Evolutionary conservation across 495 filamentous ascomycete species (phyloP).

Genomic region (Parmelia sp.): DNA sequence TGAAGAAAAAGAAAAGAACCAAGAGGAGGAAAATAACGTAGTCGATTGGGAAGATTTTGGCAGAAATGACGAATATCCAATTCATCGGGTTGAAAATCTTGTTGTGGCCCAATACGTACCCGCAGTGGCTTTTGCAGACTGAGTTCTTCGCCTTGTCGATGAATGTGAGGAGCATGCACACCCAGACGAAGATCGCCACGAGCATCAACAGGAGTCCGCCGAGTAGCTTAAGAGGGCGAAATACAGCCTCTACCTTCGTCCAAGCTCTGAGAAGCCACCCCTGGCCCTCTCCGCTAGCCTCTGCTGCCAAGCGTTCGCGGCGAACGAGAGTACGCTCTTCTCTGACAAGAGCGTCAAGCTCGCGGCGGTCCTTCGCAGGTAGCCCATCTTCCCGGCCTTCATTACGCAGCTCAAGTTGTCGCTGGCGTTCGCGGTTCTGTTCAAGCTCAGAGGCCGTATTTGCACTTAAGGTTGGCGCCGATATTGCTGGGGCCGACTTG

Average conservation of each 20-base stretch:
- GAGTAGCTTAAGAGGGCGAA: constrained; percentile 78
- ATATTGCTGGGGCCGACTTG: constrained; percentile 78
- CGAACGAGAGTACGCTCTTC: constrained; percentile 90
- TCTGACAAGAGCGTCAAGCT: constrained; percentile 76
- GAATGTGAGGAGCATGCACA: constrained; percentile 88
- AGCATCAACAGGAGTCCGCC: constrained; percentile 72
- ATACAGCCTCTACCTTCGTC: constrained; percentile 68
- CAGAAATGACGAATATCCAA: constrained; percentile 76
- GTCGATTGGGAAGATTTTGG: constrained; percentile 83
- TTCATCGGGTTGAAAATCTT: constrained; percentile 94
- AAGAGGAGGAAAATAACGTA: constrained; percentile 81
- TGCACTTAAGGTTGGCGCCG: constrained; percentile 63
- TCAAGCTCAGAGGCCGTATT: constrained; percentile 75
- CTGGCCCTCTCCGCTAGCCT: constrained; percentile 66
- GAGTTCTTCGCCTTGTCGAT: constrained; percentile 97
- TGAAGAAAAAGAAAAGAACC: constrained; percentile 77
- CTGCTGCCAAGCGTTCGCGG: constrained; percentile 77
- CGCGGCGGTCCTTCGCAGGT: constrained; percentile 75
- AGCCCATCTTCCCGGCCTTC: constrained; percentile 67
- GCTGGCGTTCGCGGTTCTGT: constrained; percentile 81
- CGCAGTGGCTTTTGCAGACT: constrained; percentile 81
- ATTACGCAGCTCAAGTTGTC: constrained; percentile 82
- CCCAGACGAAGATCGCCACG: constrained; percentile 67
- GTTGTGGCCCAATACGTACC: constrained; percentile 86
- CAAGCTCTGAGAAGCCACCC: constrained; percentile 63